A percentile compares a stretch with the other conserved stretches of the same genome.
Evolutionary conservation across 805 yeast species (phyloP).

Genomic region (Jamesozyma lodderae): DNA sequence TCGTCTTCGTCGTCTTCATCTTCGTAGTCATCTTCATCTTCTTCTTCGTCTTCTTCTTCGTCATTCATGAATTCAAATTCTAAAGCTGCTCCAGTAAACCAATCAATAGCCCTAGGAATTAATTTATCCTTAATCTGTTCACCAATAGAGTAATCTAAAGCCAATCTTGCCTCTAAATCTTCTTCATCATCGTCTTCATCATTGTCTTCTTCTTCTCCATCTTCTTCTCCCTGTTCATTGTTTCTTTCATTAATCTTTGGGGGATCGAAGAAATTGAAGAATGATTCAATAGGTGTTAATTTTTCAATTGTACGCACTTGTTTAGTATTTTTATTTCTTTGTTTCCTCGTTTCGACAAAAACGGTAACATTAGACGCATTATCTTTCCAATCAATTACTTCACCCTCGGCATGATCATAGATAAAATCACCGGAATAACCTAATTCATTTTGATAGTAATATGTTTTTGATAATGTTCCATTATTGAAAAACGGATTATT

Average conservation of each 20-base stretch:
- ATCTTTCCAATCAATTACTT: conserved; percentile 66
- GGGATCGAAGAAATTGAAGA: conserved; percentile 92
- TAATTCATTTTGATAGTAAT: conserved; percentile 86
- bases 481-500: conserved; percentile 72
- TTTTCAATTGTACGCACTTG: conserved; percentile 95
- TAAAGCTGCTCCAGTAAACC: conserved; percentile 97
- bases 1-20: conserved; percentile 35
- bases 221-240: conserved; percentile 36
- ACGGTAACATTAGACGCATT: conserved; percentile 79
- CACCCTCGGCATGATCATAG: conserved; percentile 94
- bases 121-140: conserved; percentile 93
- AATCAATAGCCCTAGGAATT: conserved; percentile 92
- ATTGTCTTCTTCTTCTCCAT: conserved; percentile 42
- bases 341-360: conserved; percentile 86
- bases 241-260: conserved; percentile 52
- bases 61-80: conserved; percentile 59
- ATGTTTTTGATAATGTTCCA: conserved; percentile 66
- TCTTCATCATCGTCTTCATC: conserved; percentile 48
- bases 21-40: conserved; percentile 58
- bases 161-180: conserved; percentile 76
- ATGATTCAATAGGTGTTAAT: conserved; percentile 87
- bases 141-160: conserved; percentile 89
- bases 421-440: conserved; percentile 95
- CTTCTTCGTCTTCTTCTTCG: conserved; percentile 52
- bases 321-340: conserved; percentile 91